These are phyloP conservation scores for Epichloe hybrida DNA, from an alignment of 2,329 filamentous ascomycete species.

Conservation along the genomic window DNA sequence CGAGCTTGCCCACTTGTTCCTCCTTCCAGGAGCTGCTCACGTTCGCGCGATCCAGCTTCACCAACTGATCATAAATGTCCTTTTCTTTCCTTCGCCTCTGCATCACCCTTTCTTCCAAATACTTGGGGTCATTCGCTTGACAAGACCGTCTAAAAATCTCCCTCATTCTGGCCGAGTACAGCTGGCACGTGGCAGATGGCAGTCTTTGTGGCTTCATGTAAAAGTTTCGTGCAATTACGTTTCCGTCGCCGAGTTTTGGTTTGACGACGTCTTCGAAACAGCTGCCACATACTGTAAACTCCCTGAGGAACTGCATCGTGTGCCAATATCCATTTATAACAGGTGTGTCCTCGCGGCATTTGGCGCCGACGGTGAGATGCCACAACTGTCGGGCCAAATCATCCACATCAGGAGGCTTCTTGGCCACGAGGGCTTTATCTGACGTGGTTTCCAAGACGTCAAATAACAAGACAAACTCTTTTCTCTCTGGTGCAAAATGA, in stretches of 20 bases:
- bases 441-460: constrained; percentile 45
- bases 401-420: constrained; percentile 39
- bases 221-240: constrained; percentile 51
- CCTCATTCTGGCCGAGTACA: constrained; percentile 73
- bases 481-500: constrained; percentile 39
- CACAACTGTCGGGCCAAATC: constrained; percentile 51
- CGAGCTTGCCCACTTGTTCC: constrained; percentile 32
- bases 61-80: constrained; percentile 41
- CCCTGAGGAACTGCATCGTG: constrained; percentile 58
- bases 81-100: constrained; percentile 48
- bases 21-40: constrained; percentile 25
- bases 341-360: constrained; percentile 54
- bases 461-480: constrained; percentile 45
- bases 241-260: constrained; percentile 43
- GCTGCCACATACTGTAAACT: constrained; percentile 75
- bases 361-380: constrained; percentile 40
- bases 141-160: constrained; percentile 56
- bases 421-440: constrained; percentile 32
- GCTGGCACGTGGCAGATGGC: constrained; percentile 50
- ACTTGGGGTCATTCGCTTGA: constrained; percentile 49
- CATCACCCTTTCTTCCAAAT: constrained; percentile 42
- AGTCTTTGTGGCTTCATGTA: constrained; percentile 45
- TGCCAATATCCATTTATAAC: constrained; percentile 59
- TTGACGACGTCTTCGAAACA: constrained; percentile 73
- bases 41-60: constrained; percentile 25